Evolutionary conservation across 2,329 filamentous ascomycete species (phyloP), one percentile per base, ranked within the genome.

Genomic region (Lachnellula cervina): DNA sequence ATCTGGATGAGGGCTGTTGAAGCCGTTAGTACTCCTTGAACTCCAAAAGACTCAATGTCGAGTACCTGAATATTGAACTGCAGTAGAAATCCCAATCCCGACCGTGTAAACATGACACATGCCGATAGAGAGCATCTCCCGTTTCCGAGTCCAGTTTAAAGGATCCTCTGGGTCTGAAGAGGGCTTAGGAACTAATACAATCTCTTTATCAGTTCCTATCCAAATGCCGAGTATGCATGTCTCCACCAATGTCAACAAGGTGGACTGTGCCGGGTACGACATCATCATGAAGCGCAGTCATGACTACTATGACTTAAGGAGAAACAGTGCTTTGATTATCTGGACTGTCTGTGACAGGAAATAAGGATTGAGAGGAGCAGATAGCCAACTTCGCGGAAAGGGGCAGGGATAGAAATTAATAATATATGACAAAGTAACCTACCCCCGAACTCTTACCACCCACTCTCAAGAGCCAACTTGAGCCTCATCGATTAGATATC

Each of bases 1-100:
- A 80, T 74, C 14, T 73, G 72, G 4, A 73, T 72, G 11, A 79
- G 69, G 11, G 79, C 72, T 2, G 72, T 2, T 44, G 16, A 19
- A 11, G 14, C 19, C 19, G 40, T 44, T 11, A 44, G 40, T 19
- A 21, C 17, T 44, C n/a, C 17, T 44, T 16, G 17, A 44, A 44
- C 9, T 19, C 19, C 17, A n/a, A 21, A 17, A 17, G 40, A 5
- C 9, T 44, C 17, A 44, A 19, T 11, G 8, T 16, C 14, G 9
- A 19, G 17, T 44, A 44, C 40, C 40, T 44, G 40, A 44, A 75
- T 25, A 66, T 42, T 52, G 63, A 53, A 32, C 52, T 49, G n/a
- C 62, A 60, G 14, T 69, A 52, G 50, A 57, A 25, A 56, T 51
- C 17, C 43, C 49, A 25, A 51, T 34, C 5, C 53, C 53, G 42